Conservation (phyloP, 768 basidiomycete species). For the Galerina sulciceps region DNA sequence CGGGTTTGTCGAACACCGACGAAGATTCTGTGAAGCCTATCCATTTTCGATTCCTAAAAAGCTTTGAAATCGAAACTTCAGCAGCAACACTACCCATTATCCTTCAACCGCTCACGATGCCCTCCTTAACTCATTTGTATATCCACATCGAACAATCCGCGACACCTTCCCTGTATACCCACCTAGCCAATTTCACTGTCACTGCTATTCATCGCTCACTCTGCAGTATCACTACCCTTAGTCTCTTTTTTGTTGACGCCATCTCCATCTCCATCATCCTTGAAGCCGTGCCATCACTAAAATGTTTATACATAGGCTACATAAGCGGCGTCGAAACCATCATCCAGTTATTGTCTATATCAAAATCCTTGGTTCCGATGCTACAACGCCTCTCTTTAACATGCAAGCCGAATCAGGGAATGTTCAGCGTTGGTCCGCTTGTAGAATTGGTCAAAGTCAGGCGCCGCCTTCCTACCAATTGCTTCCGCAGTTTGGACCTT, state of each 20-base stretch:
- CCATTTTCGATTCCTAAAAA: no score
- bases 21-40: no score
- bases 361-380: neutral
- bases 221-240: constrained; percentile 10
- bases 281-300: neutral
- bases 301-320: constrained; percentile 3
- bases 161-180: neutral
- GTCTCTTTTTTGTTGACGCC: constrained; percentile 6
- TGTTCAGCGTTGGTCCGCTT: constrained; percentile 3
- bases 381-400: constrained; percentile 5
- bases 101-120: no score
- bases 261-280: constrained; percentile 7
- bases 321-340: constrained; percentile 4
- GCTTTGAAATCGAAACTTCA: no score
- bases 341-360: constrained; percentile 3
- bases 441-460: neutral
- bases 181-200: constrained; percentile 6
- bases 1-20: no score
- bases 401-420: constrained; percentile 10
- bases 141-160: no score
- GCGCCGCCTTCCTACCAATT: no score
- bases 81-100: no score
- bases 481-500: no score
- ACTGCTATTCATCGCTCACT: constrained; percentile 8
- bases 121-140: no score